Base-by-base conservation (phyloP, 306 rosid genomes). In the Urtica urens region DNA sequence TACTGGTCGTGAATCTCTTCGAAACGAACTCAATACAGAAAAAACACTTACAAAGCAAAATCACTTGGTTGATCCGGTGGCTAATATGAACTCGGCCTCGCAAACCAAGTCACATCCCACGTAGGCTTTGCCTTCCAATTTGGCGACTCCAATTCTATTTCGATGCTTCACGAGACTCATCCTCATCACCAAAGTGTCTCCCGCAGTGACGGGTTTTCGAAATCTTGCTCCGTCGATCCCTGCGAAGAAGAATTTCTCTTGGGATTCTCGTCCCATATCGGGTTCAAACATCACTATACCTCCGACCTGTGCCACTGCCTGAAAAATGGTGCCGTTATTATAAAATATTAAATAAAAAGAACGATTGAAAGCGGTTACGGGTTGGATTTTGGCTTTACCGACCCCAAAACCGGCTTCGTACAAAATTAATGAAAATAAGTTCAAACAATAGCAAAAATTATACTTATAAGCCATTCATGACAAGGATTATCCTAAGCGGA, bases 221-320 rank as follows among this genome's bases (percentile, higher is more conserved):
- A 88, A 88, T 58, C 95, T 68, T 51, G 81, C 93, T 81, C 74
- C 83, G 73, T 88, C 96, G 23, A 88, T 81, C 61, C 95, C 96
- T 4, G 88, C 95, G 38, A 88, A 83, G 83, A 83, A 80, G 86
- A 88, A 88, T 51, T 68, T 78, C 2, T 76, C 80, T 2, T 78
- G 88, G 45, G 93, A 83, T 17, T 93, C 88, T n/a, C n/a, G n/a
- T 54, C 96, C 96, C 44, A 78, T 86, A 53, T 87, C 94, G 7
- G 88, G 94, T 67, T 80, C 87, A 77, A 80, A 68, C 94, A 87
- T 87, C 19, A 83, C 83, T 54, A 88, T 54, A 50, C 94, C 96
- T 31, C 96, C 96, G 53, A 78, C 94, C 61, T 88, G 96, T 39
- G 96, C 96, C 93, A 88, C 63, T 69, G 96, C 96, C 96, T 83